These are phyloP conservation scores for Aspergillus nanangensis DNA, from an alignment of 495 filamentous ascomycete genomes.

Conservation along the genomic window DNA sequence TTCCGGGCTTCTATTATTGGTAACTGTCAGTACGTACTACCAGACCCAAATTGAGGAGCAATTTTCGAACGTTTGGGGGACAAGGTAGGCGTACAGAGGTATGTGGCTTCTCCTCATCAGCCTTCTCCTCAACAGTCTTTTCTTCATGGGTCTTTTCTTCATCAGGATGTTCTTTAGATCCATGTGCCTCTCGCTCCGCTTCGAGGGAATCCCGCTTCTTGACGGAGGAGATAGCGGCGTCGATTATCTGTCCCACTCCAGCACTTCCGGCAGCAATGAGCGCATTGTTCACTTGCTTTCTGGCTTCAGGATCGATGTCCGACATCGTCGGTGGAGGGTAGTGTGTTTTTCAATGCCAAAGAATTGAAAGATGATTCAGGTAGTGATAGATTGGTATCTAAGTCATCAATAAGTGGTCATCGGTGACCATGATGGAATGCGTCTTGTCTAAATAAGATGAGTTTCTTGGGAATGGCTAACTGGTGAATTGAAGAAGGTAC, in stretches of 20 bases:
- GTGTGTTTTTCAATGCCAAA: too few species aligned
- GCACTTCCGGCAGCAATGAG: constrained; percentile 1
- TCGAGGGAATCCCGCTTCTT: constrained; percentile 5
- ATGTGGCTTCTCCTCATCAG: neutral
- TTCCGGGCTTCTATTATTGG: neutral
- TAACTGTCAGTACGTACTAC: neutral
- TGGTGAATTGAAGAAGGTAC: too few species aligned
- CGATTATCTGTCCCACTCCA: constrained; percentile 7
- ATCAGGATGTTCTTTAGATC: neutral
- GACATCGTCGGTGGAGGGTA: neutral
- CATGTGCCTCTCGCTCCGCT: neutral
- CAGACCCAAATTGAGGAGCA: neutral
- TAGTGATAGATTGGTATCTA: too few species aligned
- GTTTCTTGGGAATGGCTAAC: too few species aligned
- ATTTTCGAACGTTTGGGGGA: neutral
- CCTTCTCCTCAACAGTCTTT: too few species aligned
- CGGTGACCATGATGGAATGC: too few species aligned
- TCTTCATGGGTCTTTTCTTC: neutral
- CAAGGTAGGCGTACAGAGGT: neutral
- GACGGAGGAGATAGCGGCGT: constrained; percentile 5
- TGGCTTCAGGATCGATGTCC: neutral
- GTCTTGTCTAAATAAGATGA: too few species aligned
- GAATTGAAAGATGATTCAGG: too few species aligned
- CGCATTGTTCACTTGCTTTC: constrained; percentile 9
- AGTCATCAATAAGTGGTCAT: too few species aligned